Evolutionary conservation across 2,329 filamentous ascomycete genomes (phyloP), one percentile per base, ranked within the genome.

Genomic region (Xylariaceae sp.): DNA sequence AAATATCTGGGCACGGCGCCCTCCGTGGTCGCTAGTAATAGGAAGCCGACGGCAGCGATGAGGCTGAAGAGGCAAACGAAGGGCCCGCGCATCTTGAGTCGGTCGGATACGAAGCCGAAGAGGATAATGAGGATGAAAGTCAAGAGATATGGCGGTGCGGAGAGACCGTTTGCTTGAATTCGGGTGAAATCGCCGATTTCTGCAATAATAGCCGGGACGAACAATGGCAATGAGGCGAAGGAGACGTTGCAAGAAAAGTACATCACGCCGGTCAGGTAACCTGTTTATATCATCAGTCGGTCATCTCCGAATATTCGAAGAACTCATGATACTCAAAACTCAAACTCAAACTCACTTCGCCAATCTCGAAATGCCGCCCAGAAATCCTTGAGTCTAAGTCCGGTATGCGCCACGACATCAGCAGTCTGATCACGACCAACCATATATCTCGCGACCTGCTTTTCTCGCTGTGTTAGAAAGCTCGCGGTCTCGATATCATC

Each of bases 81-180:
- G 1, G 71, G 72, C 0, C 73, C 72, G 26, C 73, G 68, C 56
- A 72, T 57, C 42, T 67, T 64, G 31, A 69, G 53, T 29, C 62
- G 65, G 56, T 74, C 73, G 4, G 72, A 73, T 4, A 72, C 56
- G 51, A 66, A 70, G 53, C 65, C 68, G 47, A 67, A 53, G 6
- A 60, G 40, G 50, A 75, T 66, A 58, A 73, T 73, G 34, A 68
- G 57, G 53, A 74, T 64, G 60, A 73, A 74, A 50, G 67, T 72
- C 32, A 74, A 60, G 19, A 73, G 60, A 58, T 74, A 74, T 0
- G 73, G 73, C 6, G 71, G 72, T 5, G 71, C 71, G 3, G 65
- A 68, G 42, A 73, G 66, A 5, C 71, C 70, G 44, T 73, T 70
- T 3, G 70, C 65, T 44, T 71, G 62, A 46, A 72, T 63, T 7